Evolutionary conservation across 164 flowering plant genomes (phyloP), one percentile per base, ranked within the genome.

Genomic region (Nelumbo lutea): DNA sequence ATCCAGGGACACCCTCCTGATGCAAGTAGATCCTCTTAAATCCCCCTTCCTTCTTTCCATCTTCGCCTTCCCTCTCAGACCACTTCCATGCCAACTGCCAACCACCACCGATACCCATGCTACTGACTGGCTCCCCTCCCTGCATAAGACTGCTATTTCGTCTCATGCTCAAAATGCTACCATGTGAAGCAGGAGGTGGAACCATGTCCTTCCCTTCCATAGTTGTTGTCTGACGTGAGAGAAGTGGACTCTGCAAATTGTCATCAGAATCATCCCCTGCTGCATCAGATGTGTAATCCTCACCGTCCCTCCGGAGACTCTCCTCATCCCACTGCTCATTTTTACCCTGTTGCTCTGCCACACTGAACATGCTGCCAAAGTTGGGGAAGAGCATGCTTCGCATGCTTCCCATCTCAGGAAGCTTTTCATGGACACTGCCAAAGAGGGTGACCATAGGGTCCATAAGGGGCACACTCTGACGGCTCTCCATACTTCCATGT

Each of bases 401-500:
- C 82, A 80, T 83, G 66, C 87, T 81, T 78, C 90, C 88, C 40
- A 79, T 77, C 45, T 87, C 90, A 9, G 96, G 96, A 14, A 90
- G 77, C 75, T 88, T 94, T 68, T 94, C 98, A 70, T 94, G 97
- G 65, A 94, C 83, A 65, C 93, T 90, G n/a, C 92, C 96, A 73
- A 94, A 91, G 57, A 94, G 84, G 47, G 92, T 86, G 46, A 94
- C 98, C 62, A 94, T 78, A 61, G 98, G 97, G 68, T 94, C 96
- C 88, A 87, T 85, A 14, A 94, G 83, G 14, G 93, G 80, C 61
- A 82, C 47, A 62, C 76, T 82, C 66, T 77, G 90, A 27, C 27
- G 27, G 73, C 77, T 85, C 10, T 62, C 84, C 82, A 88, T 60
- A 78, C 88, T 94, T 62, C 95, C 95, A 5, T 88, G 91, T 50